Evolutionary conservation across 2,329 filamentous ascomycete species (phyloP), one percentile per base, ranked within the genome.

Genomic region (Hypoxylon sp.): DNA sequence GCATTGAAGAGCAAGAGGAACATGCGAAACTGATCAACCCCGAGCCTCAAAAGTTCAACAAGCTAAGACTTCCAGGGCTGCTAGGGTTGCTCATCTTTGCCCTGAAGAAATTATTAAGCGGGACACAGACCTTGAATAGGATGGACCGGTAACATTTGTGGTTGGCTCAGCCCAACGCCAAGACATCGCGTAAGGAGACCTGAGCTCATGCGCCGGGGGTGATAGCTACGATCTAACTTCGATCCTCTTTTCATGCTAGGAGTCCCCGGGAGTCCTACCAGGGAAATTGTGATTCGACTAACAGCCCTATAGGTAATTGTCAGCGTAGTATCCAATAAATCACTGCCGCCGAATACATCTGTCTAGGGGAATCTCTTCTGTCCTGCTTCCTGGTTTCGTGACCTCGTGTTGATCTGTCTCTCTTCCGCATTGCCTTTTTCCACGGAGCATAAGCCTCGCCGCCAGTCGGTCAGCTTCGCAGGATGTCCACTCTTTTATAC

Each of bases 401-500:
- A 54, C 29, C 10, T 39, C 19, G 19, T 29, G 31, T 54, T 57
- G 46, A 57, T 37, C 31, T 57, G 35, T 15, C 15, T 57, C 11
- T 48, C 31, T 21, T 56, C 29, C 54, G 35, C 48, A 31, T 35
- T 35, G 52, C 37, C 24, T 27, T 62, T 53, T 53, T 48, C 47
- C 37, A 58, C 4, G 35, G 35, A 54, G 50, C 13, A 44, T 21
- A 32, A 46, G 24, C 47, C 10, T 60, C 27, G 37, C 48, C 44
- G 35, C 35, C 21, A 52, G 24, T 17, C 27, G 57, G 47, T 46
- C 37, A 60, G 27, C 57, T 48, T 64, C 31, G 15, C 31, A 37
- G 50, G 29, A 65, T 65, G 62, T 65, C 31, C 15, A 51, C 32
- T 60, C 56, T 61, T 44, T 61, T 62, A 15, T 51, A 31, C 27